Evolutionary conservation across 2,329 filamentous ascomycete genomes (phyloP).

Genomic region (Fusarium euwallaceae): DNA sequence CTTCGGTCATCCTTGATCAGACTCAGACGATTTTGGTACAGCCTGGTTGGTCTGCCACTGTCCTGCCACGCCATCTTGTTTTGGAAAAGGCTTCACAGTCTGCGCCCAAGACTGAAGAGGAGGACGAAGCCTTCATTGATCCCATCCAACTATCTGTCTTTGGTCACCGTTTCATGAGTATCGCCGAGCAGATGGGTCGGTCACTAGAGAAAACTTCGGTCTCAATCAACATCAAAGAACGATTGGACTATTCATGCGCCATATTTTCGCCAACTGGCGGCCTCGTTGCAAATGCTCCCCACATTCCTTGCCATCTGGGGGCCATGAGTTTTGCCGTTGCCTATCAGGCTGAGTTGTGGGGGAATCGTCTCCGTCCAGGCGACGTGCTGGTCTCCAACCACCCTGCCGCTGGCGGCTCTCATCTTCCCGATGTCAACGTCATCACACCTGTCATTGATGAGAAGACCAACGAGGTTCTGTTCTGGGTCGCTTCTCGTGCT

Average conservation of each 20-base stretch:
- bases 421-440: neutral
- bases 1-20: neutral
- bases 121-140: slow-evolving; percentile 67
- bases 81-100: neutral
- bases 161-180: slow-evolving; percentile 85
- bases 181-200: slow-evolving; percentile 85
- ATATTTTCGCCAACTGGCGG: slow-evolving; percentile 81
- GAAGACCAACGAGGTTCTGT: slow-evolving; percentile 73
- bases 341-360: neutral
- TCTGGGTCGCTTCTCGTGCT: slow-evolving; percentile 82
- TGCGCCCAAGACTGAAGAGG: neutral
- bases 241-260: slow-evolving; percentile 84
- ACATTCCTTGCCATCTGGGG: slow-evolving; percentile 49
- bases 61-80: slow-evolving; percentile 87
- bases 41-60: slow-evolving; percentile 65
- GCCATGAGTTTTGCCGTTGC: neutral
- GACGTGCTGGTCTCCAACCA: neutral
- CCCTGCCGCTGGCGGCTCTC: neutral
- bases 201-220: slow-evolving; percentile 84
- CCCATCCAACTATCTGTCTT: slow-evolving; percentile 84
- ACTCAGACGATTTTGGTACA: neutral
- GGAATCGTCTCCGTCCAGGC: neutral
- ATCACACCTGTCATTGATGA: slow-evolving; percentile 72
- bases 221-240: slow-evolving; percentile 83
- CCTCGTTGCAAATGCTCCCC: slow-evolving; percentile 81